A percentile compares a stretch with the other conserved stretches of the same genome.
Evolutionary conservation across 768 basidiomycete species (phyloP).

Genomic region (Macrolepiota albuminosa): DNA sequence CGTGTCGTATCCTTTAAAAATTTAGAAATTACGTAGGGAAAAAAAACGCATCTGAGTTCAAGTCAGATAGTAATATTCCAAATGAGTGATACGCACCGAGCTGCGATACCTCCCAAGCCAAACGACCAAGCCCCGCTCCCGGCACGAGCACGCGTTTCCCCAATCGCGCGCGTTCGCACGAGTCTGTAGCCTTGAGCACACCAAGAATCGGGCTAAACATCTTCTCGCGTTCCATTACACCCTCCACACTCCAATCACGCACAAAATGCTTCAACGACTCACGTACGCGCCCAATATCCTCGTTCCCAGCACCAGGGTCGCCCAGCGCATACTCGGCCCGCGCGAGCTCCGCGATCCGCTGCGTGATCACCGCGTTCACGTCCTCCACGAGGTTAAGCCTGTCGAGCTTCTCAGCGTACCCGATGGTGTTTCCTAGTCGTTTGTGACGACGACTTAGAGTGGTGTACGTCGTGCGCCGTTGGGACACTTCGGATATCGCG

Average conservation of each 20-base stretch:
- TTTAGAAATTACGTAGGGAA: no score
- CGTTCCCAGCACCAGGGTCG: constrained; percentile 8
- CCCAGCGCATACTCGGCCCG: constrained; percentile 23
- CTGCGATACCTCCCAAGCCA: constrained; percentile 65
- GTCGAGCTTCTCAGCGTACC: constrained; percentile 51
- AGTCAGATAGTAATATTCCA: no score
- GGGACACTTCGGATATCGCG: constrained; percentile 37
- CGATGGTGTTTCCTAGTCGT: constrained; percentile 44
- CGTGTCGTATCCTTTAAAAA: constrained; percentile 54
- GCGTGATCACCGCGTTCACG: constrained; percentile 32
- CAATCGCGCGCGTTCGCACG: constrained; percentile 22
- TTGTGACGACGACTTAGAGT: constrained; percentile 42
- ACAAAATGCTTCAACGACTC: constrained; percentile 67
- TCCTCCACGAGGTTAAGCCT: constrained; percentile 35
- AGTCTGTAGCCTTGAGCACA: constrained; percentile 31
- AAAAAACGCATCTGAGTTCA: no score
- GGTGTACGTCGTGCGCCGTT: constrained; percentile 39
- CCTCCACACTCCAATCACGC: constrained; percentile 62
- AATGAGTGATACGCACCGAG: no score
- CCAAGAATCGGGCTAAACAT: constrained; percentile 57
- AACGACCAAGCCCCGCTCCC: constrained; percentile 57
- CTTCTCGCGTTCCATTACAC: constrained; percentile 44
- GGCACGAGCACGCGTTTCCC: constrained; percentile 51
- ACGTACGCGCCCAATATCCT: constrained; percentile 45
- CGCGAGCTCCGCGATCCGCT: constrained; percentile 36